These are phyloP conservation scores for Sugiyamaella smithiae DNA, from an alignment of 805 yeast genomes.

Conservation along the genomic window DNA sequence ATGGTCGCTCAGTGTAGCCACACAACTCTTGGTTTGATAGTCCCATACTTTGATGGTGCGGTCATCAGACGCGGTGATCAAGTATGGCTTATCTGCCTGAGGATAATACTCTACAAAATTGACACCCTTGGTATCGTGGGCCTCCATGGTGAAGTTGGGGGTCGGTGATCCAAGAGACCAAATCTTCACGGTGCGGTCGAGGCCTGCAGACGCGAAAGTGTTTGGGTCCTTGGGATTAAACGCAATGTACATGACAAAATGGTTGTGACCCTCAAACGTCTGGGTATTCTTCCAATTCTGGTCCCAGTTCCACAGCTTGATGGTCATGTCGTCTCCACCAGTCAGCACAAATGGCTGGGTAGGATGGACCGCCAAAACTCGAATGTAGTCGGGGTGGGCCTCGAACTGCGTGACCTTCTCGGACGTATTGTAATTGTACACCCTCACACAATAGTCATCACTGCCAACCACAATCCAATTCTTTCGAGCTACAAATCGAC, in stretches of 20 bases:
- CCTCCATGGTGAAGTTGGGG: constrained; percentile 88
- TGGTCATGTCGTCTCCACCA: constrained; percentile 86
- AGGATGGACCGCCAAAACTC: constrained; percentile 93
- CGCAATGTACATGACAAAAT: constrained; percentile 89
- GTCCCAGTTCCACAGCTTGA: constrained; percentile 98
- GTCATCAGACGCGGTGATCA: constrained; percentile 90
- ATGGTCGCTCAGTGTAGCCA: constrained; percentile 93
- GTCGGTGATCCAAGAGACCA: constrained; percentile 88
- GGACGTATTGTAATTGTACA: constrained; percentile 91
- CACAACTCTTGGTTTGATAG: constrained; percentile 93
- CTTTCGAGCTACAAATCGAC: constrained; percentile 90
- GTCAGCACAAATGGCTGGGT: constrained; percentile 85
- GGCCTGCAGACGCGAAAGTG: constrained; percentile 95
- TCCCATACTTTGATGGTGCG: constrained; percentile 89
- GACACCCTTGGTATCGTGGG: constrained; percentile 92
- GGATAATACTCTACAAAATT: constrained; percentile 97
- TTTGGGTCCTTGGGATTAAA: constrained; percentile 97
- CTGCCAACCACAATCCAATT: constrained; percentile 96
- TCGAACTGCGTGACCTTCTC: constrained; percentile 94
- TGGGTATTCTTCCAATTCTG: constrained; percentile 86
- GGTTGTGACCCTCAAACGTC: constrained; percentile 91
- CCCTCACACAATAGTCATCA: constrained; percentile 92
- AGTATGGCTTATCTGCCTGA: constrained; percentile 93
- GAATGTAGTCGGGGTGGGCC: constrained; percentile 96
- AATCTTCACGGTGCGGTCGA: constrained; percentile 93